Evolutionary conservation across 2,329 filamentous ascomycete species (phyloP), one percentile per base, ranked within the genome.

Genomic region (Reticulascus tulasneorum): DNA sequence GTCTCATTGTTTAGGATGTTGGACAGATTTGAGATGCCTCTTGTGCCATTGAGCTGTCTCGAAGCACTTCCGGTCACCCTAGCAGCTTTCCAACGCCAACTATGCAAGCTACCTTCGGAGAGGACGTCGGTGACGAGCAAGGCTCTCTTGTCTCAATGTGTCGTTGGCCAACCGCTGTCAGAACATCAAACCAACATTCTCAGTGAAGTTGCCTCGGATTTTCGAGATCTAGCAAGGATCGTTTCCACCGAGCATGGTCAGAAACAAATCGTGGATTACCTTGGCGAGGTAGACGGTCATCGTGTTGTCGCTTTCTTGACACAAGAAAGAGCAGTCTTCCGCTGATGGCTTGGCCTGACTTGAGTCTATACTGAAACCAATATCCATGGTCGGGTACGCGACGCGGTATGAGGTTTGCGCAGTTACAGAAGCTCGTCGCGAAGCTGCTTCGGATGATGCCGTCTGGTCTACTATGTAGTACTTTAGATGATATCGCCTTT

Each of bases 21-120:
- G 11, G 46, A 49, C 24, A 54, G 49, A 21, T 47, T 54, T 23
- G 52, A 54, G 10, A 47, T 69, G 7, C 62, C 66, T 6, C 47
- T 73, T 23, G 51, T 75, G 13, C 70, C 69, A 4, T 51, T 74
- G 32, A 49, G 58, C 12, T 55, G 55, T 2, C 38, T 55, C 24
- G 40, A 49, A 9, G 53, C 58, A 11, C 52, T 73, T 12, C 53
- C 60, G n/a, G 34, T 47, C 2, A 58, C 54, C 9, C 49, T 77
- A 16, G 51, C 55, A n/a, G 45, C 53, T 1, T 63, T 74, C 37
- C 53, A 56, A 33, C 47, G 47, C 29, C 54, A 61, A 38, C 40
- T 59, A 16, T 26, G 25, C 28, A 9, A 16, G 12, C 22, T 21
- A 21, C 36, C n/a, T n/a, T n/a, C n/a, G n/a, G n/a, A n/a, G n/a